These are phyloP conservation scores for Erigeron philadelphicus DNA, from an alignment of 140 eudicot species.

Conservation along the genomic window DNA sequence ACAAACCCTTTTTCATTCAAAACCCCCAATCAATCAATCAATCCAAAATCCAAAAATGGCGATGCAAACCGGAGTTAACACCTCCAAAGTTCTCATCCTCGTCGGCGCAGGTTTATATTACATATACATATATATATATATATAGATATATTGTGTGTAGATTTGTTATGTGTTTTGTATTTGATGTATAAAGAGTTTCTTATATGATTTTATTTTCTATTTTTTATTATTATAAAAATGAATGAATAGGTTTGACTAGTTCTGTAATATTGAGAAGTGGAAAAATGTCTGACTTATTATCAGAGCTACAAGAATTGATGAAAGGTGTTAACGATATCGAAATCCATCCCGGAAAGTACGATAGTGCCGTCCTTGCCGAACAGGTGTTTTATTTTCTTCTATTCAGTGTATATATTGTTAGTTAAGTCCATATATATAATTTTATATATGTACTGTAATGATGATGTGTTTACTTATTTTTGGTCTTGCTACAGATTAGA, in stretches of 20 bases:
- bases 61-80: conserved; percentile 79
- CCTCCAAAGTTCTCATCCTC: conserved; percentile 85
- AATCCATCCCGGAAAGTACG: conserved; percentile 59
- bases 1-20: no score
- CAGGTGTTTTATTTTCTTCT: conserved; percentile 45
- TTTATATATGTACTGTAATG: conserved; percentile 6
- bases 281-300: conserved; percentile 57
- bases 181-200: not conserved
- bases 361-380: conserved; percentile 68
- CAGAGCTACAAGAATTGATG: conserved; percentile 73
- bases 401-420: not conserved
- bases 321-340: conserved; percentile 65
- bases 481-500: conserved; percentile 48
- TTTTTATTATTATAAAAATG: not conserved
- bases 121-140: no score
- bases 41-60: conserved; percentile 44
- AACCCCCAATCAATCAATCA: conserved; percentile 1
- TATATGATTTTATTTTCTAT: conserved; percentile 3
- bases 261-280: conserved; percentile 83
- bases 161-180: not conserved
- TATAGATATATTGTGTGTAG: not conserved
- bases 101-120: conserved; percentile 95
- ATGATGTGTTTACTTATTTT: conserved; percentile 5
- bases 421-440: not conserved
- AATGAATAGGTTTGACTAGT: conserved; percentile 61